Evolutionary conservation across 305 asterid species (phyloP).

Genomic region (Solanum hybrid): DNA sequence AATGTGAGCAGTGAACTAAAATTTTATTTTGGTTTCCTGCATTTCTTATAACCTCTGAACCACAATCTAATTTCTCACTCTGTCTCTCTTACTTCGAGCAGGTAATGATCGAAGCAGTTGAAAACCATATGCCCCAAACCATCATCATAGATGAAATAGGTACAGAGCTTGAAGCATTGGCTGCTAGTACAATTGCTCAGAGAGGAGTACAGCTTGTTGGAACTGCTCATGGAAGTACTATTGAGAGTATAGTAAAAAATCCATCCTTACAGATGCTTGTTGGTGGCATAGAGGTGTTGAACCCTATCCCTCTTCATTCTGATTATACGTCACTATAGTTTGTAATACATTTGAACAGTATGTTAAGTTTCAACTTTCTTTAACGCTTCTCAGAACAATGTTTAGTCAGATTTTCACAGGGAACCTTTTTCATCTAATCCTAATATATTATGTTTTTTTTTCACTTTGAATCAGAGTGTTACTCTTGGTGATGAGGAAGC

Average conservation of each 20-base stretch:
- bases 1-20: slow-evolving; percentile 40
- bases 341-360: background rate
- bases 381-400: background rate
- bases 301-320: slow-evolving; percentile 4
- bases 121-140: slow-evolving; percentile 95
- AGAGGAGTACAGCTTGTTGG: slow-evolving; percentile 99
- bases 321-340: background rate
- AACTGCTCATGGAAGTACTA: slow-evolving; percentile 91
- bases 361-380: background rate
- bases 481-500: slow-evolving; percentile 99
- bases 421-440: background rate
- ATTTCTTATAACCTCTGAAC: background rate
- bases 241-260: slow-evolving; percentile 82
- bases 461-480: slow-evolving; percentile 57
- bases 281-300: slow-evolving; percentile 92
- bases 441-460: slow-evolving; percentile 3
- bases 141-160: slow-evolving; percentile 96
- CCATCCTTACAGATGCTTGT: slow-evolving; percentile 90
- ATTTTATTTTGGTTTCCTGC: background rate
- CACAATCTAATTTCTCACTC: background rate
- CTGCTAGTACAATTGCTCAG: slow-evolving; percentile 97
- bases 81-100: slow-evolving; percentile 10
- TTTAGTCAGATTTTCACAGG: background rate
- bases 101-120: slow-evolving; percentile 99
- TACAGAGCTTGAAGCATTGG: slow-evolving; percentile 93